Evolutionary conservation across 2,329 filamentous ascomycete species (phyloP).

Genomic region (Herpotrichia juniperi): DNA sequence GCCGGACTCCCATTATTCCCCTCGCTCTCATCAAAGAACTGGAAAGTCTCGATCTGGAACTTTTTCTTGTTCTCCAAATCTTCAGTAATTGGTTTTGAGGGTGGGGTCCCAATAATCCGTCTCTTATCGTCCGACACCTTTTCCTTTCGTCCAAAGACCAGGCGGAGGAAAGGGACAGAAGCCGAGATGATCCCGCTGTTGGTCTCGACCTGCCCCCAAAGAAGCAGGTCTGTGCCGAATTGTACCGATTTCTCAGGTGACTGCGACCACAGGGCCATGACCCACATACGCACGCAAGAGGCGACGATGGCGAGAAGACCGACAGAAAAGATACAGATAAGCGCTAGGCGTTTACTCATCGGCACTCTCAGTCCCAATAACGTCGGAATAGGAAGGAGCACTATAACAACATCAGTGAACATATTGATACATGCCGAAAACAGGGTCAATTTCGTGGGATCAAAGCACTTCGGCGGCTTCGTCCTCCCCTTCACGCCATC

Average conservation of each 20-base stretch:
- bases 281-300: conserved; percentile 44
- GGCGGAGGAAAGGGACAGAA: conserved; percentile 51
- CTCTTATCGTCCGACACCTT: conserved; percentile 12
- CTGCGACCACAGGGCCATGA: conserved; percentile 43
- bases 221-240: conserved; percentile 42
- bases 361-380: conserved; percentile 56
- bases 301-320: conserved; percentile 44
- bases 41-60: conserved; percentile 26
- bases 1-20: conserved; percentile 19
- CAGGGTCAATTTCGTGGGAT: conserved; percentile 38
- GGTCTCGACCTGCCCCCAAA: conserved; percentile 57
- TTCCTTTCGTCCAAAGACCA: conserved; percentile 43
- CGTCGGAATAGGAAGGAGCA: conserved; percentile 53
- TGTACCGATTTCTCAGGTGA: conserved; percentile 45
- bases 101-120: neutral
- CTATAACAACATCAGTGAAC: conserved; percentile 50
- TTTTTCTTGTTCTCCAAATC: conserved; percentile 23
- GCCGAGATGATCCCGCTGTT: conserved; percentile 55
- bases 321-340: conserved; percentile 49
- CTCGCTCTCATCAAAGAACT: conserved; percentile 23
- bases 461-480: conserved; percentile 33
- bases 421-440: conserved; percentile 50
- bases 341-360: conserved; percentile 56
- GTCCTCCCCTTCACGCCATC: conserved; percentile 26
- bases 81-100: neutral